Conservation (phyloP, 2,329 filamentous ascomycete species). For the Aureobasidium sp. region DNA sequence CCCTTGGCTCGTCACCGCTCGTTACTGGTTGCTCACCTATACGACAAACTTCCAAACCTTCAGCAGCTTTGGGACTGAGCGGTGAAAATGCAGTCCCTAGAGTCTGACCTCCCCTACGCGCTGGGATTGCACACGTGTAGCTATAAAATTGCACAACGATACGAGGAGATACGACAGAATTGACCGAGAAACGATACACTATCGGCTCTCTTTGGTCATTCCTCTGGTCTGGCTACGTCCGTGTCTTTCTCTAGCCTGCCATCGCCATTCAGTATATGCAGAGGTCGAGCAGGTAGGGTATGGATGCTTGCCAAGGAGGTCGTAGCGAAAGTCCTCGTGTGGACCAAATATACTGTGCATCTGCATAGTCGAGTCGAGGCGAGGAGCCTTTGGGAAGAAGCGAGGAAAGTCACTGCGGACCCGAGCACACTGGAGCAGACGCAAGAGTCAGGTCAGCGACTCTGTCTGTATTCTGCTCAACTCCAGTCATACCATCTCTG, state of each 20-base stretch:
- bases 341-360: too few relatives aligned
- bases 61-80: background rate
- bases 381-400: background rate
- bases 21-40: background rate
- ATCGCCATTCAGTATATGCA: too few relatives aligned
- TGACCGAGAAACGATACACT: background rate
- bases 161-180: background rate
- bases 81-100: background rate
- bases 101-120: background rate
- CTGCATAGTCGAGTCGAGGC: too few relatives aligned
- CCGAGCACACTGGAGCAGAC: background rate
- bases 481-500: background rate
- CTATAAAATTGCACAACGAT: background rate
- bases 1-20: background rate
- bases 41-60: background rate
- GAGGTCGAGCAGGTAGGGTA: too few relatives aligned
- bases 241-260: too few relatives aligned
- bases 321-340: too few relatives aligned
- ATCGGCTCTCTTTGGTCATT: background rate
- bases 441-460: background rate
- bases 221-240: background rate
- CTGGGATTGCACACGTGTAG: background rate
- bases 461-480: background rate
- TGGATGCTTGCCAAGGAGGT: too few relatives aligned
- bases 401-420: background rate